Percentiles rank a stretch among this genome's conserved stretches.
These are phyloP conservation scores for Cercospora citrullina DNA, from an alignment of 2,329 filamentous ascomycete species.

Conservation along the genomic window DNA sequence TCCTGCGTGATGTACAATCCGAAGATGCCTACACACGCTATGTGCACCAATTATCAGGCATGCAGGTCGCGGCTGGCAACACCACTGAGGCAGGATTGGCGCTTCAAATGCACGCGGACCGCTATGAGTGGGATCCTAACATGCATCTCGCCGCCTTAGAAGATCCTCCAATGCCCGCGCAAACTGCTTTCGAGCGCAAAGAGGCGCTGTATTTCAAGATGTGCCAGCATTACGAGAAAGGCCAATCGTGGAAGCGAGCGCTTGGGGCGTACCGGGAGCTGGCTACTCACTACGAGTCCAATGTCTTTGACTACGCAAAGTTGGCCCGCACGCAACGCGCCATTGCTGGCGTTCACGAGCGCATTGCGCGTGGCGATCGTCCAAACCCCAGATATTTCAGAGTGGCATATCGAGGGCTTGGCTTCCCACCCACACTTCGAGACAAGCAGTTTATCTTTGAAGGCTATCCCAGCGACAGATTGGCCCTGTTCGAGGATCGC, in stretches of 20 bases:
- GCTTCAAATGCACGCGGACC: slow-evolving; percentile 83
- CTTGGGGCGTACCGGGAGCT: slow-evolving; percentile 87
- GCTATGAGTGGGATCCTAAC: slow-evolving; percentile 86
- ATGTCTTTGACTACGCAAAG: slow-evolving; percentile 87
- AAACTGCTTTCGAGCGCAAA: slow-evolving; percentile 88
- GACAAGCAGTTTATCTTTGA: slow-evolving; percentile 95
- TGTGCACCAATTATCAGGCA: slow-evolving; percentile 81
- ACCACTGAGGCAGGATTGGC: slow-evolving; percentile 86
- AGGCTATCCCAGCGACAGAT: slow-evolving; percentile 72
- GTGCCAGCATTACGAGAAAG: slow-evolving; percentile 91
- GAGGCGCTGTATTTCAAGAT: slow-evolving; percentile 91
- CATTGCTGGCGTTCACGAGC: slow-evolving; percentile 90
- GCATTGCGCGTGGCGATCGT: slow-evolving; percentile 77
- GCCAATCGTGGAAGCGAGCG: slow-evolving; percentile 89
- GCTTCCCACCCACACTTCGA: slow-evolving; percentile 75
- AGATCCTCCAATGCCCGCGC: slow-evolving; percentile 77
- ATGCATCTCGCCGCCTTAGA: slow-evolving; percentile 64
- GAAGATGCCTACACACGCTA: slow-evolving; percentile 96
- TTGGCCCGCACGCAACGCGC: slow-evolving; percentile 84
- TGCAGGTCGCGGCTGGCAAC: slow-evolving; percentile 75
- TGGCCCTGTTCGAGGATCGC: slow-evolving; percentile 80
- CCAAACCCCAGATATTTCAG: slow-evolving; percentile 84
- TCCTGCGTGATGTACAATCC: slow-evolving; percentile 93
- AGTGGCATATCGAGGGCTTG: slow-evolving; percentile 83
- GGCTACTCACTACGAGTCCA: slow-evolving; percentile 85